Evolutionary conservation across 2,329 filamentous ascomycete species (phyloP).

Genomic region (Raffaelea arxii): DNA sequence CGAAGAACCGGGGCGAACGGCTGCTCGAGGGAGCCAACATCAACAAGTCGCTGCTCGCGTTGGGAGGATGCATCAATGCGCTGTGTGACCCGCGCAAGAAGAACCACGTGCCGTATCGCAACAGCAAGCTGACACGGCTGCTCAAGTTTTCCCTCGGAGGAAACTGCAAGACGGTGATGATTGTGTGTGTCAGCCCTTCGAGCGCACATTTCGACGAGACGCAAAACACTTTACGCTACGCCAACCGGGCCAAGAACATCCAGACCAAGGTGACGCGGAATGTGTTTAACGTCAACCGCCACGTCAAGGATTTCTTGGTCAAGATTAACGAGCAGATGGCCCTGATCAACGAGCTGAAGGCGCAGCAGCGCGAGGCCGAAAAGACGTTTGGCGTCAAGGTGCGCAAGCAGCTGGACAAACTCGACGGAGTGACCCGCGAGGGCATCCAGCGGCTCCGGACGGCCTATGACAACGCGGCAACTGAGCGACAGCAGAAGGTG

Average conservation of each 20-base stretch:
- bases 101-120: constrained; percentile 93
- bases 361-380: constrained; percentile 85
- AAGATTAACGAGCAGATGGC: constrained; percentile 98
- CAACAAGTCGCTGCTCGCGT: constrained; percentile 91
- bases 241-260: constrained; percentile 97
- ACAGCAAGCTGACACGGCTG: constrained; percentile 91
- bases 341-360: constrained; percentile 92
- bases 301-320: constrained; percentile 98
- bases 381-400: constrained; percentile 77
- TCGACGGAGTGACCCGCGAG: constrained; percentile 64
- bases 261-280: constrained; percentile 99
- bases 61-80: constrained; percentile 97
- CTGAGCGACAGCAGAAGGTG: constrained; percentile 70
- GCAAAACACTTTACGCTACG: constrained; percentile 94
- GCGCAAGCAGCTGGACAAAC: constrained; percentile 80
- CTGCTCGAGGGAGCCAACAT: constrained; percentile 94
- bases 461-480: constrained; percentile 71
- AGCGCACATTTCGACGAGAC: constrained; percentile 97
- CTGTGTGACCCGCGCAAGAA: constrained; percentile 86
- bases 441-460: constrained; percentile 69
- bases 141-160: constrained; percentile 95
- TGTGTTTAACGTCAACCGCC: constrained; percentile 96
- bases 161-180: constrained; percentile 99
- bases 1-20: constrained; percentile 89
- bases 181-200: constrained; percentile 94